Evolutionary conservation across 2,329 filamentous ascomycete species (phyloP).

Genomic region (Tolypocladium inflatum): DNA sequence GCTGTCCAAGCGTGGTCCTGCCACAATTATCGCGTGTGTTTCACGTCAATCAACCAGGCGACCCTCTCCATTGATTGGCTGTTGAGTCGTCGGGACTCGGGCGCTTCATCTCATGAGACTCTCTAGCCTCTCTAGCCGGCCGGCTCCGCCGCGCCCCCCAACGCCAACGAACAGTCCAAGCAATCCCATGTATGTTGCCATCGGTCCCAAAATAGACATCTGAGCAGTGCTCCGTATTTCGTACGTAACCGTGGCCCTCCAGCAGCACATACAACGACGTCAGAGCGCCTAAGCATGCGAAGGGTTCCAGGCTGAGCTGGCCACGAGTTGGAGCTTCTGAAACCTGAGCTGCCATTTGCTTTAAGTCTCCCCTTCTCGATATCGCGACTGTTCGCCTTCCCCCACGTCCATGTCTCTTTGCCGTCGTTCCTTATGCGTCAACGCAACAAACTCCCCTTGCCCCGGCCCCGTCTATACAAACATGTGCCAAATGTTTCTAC

Average conservation of each 20-base stretch:
- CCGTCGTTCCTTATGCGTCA: not conserved
- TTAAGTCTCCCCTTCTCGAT: not conserved
- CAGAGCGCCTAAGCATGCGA: not conserved
- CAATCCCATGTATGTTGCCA: not conserved
- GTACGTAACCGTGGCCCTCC: not conserved
- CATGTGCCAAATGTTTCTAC: not conserved
- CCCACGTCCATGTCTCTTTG: not conserved
- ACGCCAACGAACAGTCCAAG: no score
- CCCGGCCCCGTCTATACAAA: constrained; percentile 1
- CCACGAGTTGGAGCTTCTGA: not conserved
- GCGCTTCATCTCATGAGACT: no score
- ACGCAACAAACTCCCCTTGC: not conserved
- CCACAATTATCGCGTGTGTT: not conserved
- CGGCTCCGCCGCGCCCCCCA: no score
- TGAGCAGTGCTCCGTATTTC: not conserved
- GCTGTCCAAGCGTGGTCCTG: not conserved
- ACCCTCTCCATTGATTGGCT: not conserved
- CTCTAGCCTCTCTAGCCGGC: no score
- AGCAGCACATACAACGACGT: no score
- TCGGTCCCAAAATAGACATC: not conserved
- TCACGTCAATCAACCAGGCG: not conserved
- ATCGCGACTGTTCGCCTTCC: not conserved
- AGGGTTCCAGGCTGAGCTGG: not conserved
- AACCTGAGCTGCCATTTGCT: not conserved
- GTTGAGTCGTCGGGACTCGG: not conserved